Evolutionary conservation across 75 land plant species (phyloP), one percentile per base, ranked within the genome.

Genomic region (Picea glauca): DNA sequence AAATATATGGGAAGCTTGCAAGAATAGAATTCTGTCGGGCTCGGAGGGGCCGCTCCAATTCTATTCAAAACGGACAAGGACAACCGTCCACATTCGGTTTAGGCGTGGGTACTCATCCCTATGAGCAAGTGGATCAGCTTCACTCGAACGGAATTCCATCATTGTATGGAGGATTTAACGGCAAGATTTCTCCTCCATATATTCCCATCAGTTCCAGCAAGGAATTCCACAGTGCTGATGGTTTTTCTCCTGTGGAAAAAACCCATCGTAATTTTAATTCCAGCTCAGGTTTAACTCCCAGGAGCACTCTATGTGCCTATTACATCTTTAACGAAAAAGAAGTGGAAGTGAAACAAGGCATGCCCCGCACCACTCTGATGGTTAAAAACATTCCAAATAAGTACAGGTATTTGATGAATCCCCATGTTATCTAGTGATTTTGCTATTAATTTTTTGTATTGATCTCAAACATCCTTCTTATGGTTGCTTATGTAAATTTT

Each of bases 331-430:
- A 68, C 11, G 21, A 68, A 18, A 68, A 68, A 6, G 50, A 43
- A 40, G 76, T 31, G 23, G 18, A 75, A 31, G 33, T 26, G 6
- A 31, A 14, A 17, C 0, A 56, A 2, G 58, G 50, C 58, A 31
- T n/a, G 5, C 78, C 78, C 17, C 80, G 81, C 43, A 85, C 87
- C 23, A 85, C 87, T 31, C 81, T 85, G 17, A 85, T 85, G 87
- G 72, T 85, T 17, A 82, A 62, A 35, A 85, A 85, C n/a, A 85
- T 85, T 35, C 87, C 87, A 4, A 85, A 85, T 60, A 85, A 85
- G 67, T 85, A 85, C 79, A 85, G 84, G 87, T 85, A 78, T 40
- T 26, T 0, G 26, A 26, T 26, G 26, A 26, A 26, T 0, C 26
- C 0, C 26, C 26, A 26, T 26, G 26, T 26, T 26, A 26, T 26